Evolutionary conservation across 2,329 filamentous ascomycete species (phyloP), one percentile per base, ranked within the genome.

Genomic region (Aspergillus ochraceus): DNA sequence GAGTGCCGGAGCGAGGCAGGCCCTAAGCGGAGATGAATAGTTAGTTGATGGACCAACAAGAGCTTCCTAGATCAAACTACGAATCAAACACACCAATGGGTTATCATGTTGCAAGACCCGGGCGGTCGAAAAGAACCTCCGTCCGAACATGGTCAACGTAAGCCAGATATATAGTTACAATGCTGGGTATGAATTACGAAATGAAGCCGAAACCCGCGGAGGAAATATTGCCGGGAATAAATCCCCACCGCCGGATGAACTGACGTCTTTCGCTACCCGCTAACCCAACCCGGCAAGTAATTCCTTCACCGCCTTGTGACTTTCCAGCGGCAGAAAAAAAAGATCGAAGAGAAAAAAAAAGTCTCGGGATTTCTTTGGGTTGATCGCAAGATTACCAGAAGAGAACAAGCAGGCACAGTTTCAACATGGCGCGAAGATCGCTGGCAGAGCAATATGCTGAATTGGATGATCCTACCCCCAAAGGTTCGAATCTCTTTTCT

Each of bases 61-160:
- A 5, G 14, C 2, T 1, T 42, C 36, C 6, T 2, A n/a, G 19
- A 22, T 9, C 2, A 11, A 24, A 47, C 26, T 6, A 47, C 19
- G 2, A 47, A 24, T 6, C n/a, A 42, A n/a, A 62, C 68, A 69
- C 79, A 96, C 93, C 72, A 97, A 77, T 4, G 93, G 93, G 67
- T 97, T 97, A 67, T 97, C 93, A 88, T 97, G 93, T 57, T 80
- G 81, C 32, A 89, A 74, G 14, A 69, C 66, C 32, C 80, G 73
- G 30, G 82, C 68, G 3, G 80, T 84, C 11, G 88, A 88, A 67
- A 91, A 87, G 39, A 82, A 67, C 58, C 79, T 77, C 68, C 73
- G 72, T 58, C 74, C 26, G 6, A 55, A 42, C 63, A 66, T 66
- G n/a, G 6, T 55, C 45, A 47, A 24, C 12, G 19, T n/a, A 53